A percentile compares a stretch with the other conserved stretches of the same genome.
phyloP scores from a whole-genome alignment of 495 filamentous ascomycete species.

The Tuber borchii region DNA sequence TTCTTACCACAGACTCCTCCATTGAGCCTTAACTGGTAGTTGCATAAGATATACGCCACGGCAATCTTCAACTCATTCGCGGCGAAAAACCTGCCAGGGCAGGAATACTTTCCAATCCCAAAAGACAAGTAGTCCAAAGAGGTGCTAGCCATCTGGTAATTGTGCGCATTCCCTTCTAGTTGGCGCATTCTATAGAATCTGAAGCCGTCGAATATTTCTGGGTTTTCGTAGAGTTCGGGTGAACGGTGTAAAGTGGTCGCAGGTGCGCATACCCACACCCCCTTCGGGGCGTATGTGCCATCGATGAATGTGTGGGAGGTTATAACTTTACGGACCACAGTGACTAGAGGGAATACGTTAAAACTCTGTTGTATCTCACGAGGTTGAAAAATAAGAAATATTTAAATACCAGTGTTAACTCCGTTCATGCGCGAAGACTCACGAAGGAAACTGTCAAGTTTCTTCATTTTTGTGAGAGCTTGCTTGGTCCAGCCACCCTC shows the following conservation, averaged over 20 bases:
- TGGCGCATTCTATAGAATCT: constrained; percentile 3
- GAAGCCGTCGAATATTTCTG: constrained; percentile 18
- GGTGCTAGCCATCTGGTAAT: not conserved
- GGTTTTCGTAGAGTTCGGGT: constrained; percentile 25
- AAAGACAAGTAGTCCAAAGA: constrained; percentile 45
- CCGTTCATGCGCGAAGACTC: constrained; percentile 15
- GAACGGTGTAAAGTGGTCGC: constrained; percentile 20
- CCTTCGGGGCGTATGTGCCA: constrained; percentile 44
- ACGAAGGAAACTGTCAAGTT: constrained; percentile 13
- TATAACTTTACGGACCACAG: constrained; percentile 41
- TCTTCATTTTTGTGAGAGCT: constrained; percentile 10
- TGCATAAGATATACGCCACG: constrained; percentile 12
- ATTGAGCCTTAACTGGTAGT: constrained; percentile 15
- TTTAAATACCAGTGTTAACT: not conserved
- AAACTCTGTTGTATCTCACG: not conserved
- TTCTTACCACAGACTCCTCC: not conserved
- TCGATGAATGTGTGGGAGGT: constrained; percentile 46
- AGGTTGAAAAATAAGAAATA: too few species aligned
- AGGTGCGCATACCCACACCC: constrained; percentile 42
- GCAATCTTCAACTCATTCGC: constrained; percentile 19
- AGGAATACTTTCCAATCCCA: constrained; percentile 53
- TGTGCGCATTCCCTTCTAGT: not conserved
- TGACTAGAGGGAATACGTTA: not conserved
- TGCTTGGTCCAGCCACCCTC: constrained; percentile 33
- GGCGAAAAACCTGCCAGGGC: constrained; percentile 30